Conservation (phyloP, 306 rosid genomes). For the Vachellia pachyceras region DNA sequence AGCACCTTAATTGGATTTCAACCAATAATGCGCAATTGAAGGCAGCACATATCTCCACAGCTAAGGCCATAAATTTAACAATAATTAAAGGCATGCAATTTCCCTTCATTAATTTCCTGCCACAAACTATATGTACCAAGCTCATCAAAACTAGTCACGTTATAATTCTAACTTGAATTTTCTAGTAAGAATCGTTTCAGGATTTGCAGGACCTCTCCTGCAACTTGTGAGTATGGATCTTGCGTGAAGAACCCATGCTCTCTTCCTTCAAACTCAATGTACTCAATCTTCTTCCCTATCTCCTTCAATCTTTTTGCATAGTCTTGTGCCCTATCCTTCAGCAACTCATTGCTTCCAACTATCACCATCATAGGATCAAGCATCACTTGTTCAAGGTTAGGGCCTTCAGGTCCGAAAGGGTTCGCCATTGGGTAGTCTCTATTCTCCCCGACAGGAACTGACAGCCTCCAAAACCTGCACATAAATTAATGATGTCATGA, state of each 20-base stretch:
- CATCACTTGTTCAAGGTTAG: conserved; percentile 48
- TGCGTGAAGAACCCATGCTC: conserved; percentile 83
- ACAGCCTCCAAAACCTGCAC: conserved; percentile 91
- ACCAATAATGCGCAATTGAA: neutral
- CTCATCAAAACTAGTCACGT: neutral
- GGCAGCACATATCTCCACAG: neutral
- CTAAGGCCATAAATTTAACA: conserved; percentile 7
- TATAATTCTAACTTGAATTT: conserved; percentile 34
- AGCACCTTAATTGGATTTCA: neutral
- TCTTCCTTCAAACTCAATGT: conserved; percentile 73
- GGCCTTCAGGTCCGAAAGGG: conserved; percentile 73
- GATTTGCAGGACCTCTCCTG: conserved; percentile 55
- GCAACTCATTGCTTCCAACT: conserved; percentile 77
- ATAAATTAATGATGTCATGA: neutral
- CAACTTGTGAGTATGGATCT: conserved; percentile 60
- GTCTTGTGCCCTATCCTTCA: conserved; percentile 71
- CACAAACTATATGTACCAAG: neutral
- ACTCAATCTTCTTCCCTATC: conserved; percentile 61
- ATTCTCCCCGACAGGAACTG: conserved; percentile 68
- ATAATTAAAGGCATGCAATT: conserved; percentile 2
- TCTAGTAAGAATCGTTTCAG: conserved; percentile 60
- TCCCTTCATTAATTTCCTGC: neutral
- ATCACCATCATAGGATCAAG: conserved; percentile 76
- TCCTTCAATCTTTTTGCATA: conserved; percentile 63
- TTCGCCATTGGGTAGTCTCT: conserved; percentile 88